Conservation (phyloP, 1,284 basidiomycete genomes). For the Cryptococcus sp. region DNA sequence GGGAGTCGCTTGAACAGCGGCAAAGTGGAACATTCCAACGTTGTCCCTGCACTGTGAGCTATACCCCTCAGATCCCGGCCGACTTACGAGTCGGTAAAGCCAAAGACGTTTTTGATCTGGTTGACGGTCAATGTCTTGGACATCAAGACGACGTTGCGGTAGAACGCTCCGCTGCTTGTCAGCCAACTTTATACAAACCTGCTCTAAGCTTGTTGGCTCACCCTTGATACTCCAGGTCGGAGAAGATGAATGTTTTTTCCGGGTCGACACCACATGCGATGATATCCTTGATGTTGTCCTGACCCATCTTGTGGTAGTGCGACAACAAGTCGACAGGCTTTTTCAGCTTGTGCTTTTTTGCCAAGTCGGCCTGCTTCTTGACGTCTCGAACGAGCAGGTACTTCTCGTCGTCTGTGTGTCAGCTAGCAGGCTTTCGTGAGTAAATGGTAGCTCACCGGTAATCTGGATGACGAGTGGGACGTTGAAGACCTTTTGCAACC, state of each 20-base stretch:
- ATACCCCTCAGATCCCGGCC: not conserved
- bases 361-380: slow-evolving; percentile 44
- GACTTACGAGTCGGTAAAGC: slow-evolving; percentile 85
- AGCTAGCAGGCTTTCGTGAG: not conserved
- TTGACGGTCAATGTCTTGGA: slow-evolving; percentile 89
- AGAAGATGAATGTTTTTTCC: slow-evolving; percentile 96
- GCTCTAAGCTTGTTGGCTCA: slow-evolving; percentile 21
- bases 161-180: slow-evolving; percentile 68
- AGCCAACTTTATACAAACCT: not conserved
- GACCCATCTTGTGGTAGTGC: slow-evolving; percentile 77
- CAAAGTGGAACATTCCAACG: slow-evolving; percentile 97
- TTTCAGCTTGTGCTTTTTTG: slow-evolving; percentile 43
- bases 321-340: slow-evolving; percentile 55
- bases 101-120: slow-evolving; percentile 92
- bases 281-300: slow-evolving; percentile 86
- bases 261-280: slow-evolving; percentile 92
- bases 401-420: slow-evolving; percentile 84
- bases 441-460: slow-evolving; percentile 59
- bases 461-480: slow-evolving; percentile 92
- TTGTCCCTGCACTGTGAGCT: slow-evolving; percentile 65
- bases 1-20: slow-evolving; percentile 92
- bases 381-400: slow-evolving; percentile 91
- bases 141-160: slow-evolving; percentile 89
- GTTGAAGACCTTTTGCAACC: slow-evolving; percentile 95
- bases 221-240: slow-evolving; percentile 78